Conservation (phyloP, 2,329 filamentous ascomycete genomes). For the Xylogone sp. region DNA sequence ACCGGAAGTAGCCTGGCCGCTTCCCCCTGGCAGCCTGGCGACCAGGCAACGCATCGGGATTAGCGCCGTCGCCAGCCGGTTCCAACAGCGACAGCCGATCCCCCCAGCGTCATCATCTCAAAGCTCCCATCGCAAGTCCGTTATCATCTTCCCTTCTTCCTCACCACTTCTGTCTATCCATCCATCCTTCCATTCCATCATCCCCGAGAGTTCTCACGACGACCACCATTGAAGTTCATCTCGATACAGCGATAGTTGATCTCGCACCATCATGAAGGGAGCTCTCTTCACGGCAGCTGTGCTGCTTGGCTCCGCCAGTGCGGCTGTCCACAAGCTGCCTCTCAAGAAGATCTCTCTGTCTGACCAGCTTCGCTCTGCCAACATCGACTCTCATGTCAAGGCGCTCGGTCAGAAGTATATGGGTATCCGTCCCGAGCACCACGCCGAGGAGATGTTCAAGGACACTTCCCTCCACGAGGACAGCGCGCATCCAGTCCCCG, state of each 20-base stretch:
- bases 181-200: constrained; percentile 6
- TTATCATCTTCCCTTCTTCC: neutral
- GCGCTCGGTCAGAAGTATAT: constrained; percentile 95
- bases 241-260: constrained; percentile 21
- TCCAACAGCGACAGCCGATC: neutral
- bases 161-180: constrained; percentile 6
- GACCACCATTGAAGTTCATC: neutral
- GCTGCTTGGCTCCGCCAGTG: constrained; percentile 79
- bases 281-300: constrained; percentile 72
- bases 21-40: neutral
- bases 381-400: constrained; percentile 76
- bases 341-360: constrained; percentile 92
- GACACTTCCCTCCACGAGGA: constrained; percentile 64
- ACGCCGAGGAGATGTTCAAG: constrained; percentile 76
- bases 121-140: neutral
- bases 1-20: too few species aligned
- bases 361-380: constrained; percentile 84
- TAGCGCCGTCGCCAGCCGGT: neutral
- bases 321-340: constrained; percentile 92
- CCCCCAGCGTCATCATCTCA: neutral
- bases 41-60: neutral
- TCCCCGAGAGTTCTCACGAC: neutral
- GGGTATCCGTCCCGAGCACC: constrained; percentile 67
- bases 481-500: constrained; percentile 74
- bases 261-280: constrained; percentile 69